phyloP scores from a whole-genome alignment of 768 basidiomycete genomes.

The Xerocomellus intermedius region DNA sequence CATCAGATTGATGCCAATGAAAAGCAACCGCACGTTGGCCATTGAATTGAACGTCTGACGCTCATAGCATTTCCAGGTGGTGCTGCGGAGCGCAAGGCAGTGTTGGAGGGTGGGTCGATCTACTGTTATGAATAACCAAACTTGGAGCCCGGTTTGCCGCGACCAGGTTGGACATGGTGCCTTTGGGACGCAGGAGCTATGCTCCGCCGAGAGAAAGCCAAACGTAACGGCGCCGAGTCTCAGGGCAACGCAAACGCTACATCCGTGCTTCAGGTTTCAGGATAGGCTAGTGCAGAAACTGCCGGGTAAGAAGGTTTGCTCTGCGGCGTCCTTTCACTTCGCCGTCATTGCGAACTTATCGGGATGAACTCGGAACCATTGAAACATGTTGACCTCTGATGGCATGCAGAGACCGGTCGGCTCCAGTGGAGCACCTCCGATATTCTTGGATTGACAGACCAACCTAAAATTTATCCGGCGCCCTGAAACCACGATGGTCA shows the following conservation, averaged over 20 bases:
- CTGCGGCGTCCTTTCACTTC: background rate
- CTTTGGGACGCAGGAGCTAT: background rate
- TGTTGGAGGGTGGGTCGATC: conserved; percentile 12
- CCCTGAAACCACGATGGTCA: conserved; percentile 3
- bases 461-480: background rate
- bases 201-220: background rate
- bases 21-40: conserved; percentile 1
- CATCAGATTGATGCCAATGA: conserved; percentile 7
- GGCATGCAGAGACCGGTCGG: background rate
- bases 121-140: background rate
- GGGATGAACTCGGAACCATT: background rate
- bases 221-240: conserved; percentile 1
- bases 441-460: background rate
- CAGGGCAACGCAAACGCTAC: background rate
- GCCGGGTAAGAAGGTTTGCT: background rate
- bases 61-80: conserved; percentile 1
- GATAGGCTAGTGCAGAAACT: background rate
- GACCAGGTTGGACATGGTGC: background rate
- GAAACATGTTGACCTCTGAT: conserved; percentile 1
- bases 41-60: conserved; percentile 6
- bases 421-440: conserved; percentile 1
- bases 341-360: background rate
- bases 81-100: conserved; percentile 10
- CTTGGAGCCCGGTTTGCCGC: background rate
- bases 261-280: background rate